Evolutionary conservation across 441 rosid genomes (phyloP).

Genomic region (Brassica balearica): DNA sequence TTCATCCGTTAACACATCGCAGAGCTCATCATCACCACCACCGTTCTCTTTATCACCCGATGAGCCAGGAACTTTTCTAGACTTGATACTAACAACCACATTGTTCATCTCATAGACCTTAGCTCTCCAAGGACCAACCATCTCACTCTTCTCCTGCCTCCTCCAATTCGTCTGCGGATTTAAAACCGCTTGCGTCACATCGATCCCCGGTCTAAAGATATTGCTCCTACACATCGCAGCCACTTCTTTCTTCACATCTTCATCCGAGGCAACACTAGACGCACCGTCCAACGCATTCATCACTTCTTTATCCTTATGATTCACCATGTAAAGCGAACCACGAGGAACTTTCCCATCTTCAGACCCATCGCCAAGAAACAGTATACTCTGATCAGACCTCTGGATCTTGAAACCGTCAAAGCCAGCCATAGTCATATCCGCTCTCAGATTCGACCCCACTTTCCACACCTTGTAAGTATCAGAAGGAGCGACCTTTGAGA

Average conservation of each 20-base stretch:
- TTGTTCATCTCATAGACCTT: constrained; percentile 97
- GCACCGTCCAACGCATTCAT: constrained; percentile 96
- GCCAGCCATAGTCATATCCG: constrained; percentile 98
- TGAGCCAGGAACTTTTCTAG: constrained; percentile 83
- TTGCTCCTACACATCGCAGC: constrained; percentile 90
- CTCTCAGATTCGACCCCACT: constrained; percentile 89
- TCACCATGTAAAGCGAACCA: constrained; percentile 86
- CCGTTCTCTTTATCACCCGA: constrained; percentile 72
- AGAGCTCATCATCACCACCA: constrained; percentile 61
- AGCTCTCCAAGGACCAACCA: constrained; percentile 91
- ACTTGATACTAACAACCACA: constrained; percentile 93
- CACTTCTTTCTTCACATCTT: constrained; percentile 89
- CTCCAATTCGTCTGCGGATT: constrained; percentile 93
- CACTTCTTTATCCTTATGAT: constrained; percentile 93
- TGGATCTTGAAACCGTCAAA: constrained; percentile 95
- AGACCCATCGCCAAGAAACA: constrained; percentile 96
- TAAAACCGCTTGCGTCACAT: constrained; percentile 89
- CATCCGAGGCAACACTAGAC: constrained; percentile 75
- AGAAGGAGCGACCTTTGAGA: constrained; percentile 93
- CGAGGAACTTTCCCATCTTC: constrained; percentile 79
- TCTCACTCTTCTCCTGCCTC: constrained; percentile 90
- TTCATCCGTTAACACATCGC: constrained; percentile 79
- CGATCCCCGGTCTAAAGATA: constrained; percentile 95
- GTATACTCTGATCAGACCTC: constrained; percentile 85
- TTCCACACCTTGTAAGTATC: constrained; percentile 97